These are phyloP conservation scores for Phytophthora hibernalis DNA, from an alignment of 352 stramenopile genomes.

Conservation along the genomic window DNA sequence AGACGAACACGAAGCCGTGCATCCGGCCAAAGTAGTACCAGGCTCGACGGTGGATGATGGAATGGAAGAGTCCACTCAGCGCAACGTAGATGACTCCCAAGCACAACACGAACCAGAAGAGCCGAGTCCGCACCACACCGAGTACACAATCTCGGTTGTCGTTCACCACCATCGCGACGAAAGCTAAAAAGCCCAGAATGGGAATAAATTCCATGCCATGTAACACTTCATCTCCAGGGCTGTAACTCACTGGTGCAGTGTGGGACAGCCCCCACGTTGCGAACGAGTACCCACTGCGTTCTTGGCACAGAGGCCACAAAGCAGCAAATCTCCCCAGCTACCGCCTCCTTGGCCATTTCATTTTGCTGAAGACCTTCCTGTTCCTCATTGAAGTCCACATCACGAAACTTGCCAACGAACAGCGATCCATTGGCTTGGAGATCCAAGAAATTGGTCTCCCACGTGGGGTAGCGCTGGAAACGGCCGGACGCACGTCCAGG, in stretches of 20 bases:
- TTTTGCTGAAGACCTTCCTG: slow-evolving; percentile 2
- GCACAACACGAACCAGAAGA: slow-evolving; percentile 67
- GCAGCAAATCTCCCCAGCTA: slow-evolving; percentile 27
- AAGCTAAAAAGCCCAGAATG: slow-evolving; percentile 41
- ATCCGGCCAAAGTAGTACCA: slow-evolving; percentile 63
- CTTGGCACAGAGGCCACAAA: slow-evolving; percentile 47
- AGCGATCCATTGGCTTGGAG: slow-evolving; percentile 36
- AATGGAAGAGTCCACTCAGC: slow-evolving; percentile 68
- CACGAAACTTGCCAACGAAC: slow-evolving; percentile 10
- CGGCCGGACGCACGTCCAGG: slow-evolving; percentile 42
- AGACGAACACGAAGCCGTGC: slow-evolving; percentile 66
- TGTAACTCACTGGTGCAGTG: slow-evolving; percentile 10
- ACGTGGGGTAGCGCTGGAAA: slow-evolving; percentile 70
- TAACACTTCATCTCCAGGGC: slow-evolving; percentile 17
- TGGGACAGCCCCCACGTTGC: slow-evolving; percentile 23
- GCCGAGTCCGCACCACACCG: slow-evolving; percentile 41
- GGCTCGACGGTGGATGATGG: slow-evolving; percentile 59
- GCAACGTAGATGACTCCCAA: slow-evolving; percentile 62
- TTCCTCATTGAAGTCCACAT: slow-evolving; percentile 5
- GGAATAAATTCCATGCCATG: slow-evolving; percentile 50
- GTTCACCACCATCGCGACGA: slow-evolving; percentile 45
- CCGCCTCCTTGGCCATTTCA: slow-evolving; percentile 19
- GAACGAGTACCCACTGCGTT: slow-evolving; percentile 35
- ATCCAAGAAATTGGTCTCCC: slow-evolving; percentile 68
- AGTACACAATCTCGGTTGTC: slow-evolving; percentile 53